Evolutionary conservation across 345 rosid species (phyloP), one percentile per base, ranked within the genome.

Genomic region (Toxicodendron radicans): DNA sequence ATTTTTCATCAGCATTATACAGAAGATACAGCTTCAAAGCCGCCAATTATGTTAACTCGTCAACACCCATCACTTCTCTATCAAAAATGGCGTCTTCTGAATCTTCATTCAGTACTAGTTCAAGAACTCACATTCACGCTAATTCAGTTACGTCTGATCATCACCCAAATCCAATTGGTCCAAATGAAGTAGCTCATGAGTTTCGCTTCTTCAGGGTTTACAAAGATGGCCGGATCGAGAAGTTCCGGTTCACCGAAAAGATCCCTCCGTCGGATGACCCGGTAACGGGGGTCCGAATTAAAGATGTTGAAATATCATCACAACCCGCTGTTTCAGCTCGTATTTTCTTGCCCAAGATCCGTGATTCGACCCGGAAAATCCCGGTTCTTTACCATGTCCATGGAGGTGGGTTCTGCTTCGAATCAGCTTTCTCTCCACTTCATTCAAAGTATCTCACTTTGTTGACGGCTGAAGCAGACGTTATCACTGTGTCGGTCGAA

Each of bases 361-460:
- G 61, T 18, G 48, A 51, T 58, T 43, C 48, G 24, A 38, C 6
- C 57, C 21, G 1, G 43, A 76, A 73, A 69, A 72, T 80, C 80
- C 83, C 83, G 3, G 35, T 80, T 41, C 76, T 80, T 43, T 54
- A 72, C 68, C 73, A 80, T 71, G 23, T 76, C 71, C 80, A 80
- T 54, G 83, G 83, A 35, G 83, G 83, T 61, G 83, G 74, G 10
- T 80, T 80, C 61, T 76, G 71, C 75, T 13, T 62, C 49, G 33
- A 60, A 64, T 80, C 83, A 64, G 68, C 83, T 58, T 73, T 72
- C 80, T 76, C 80, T 58, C 59, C 61, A 4, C 3, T 17, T 7
- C 67, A 72, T 54, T 76, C 76, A 33, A 41, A 30, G 62, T 68
- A 57, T 62, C 52, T 38, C 58, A 27, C 73, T 60, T 2, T 70